Evolutionary conservation across 2,329 filamentous ascomycete species (phyloP).

Genomic region (Fusarium oxysporum): DNA sequence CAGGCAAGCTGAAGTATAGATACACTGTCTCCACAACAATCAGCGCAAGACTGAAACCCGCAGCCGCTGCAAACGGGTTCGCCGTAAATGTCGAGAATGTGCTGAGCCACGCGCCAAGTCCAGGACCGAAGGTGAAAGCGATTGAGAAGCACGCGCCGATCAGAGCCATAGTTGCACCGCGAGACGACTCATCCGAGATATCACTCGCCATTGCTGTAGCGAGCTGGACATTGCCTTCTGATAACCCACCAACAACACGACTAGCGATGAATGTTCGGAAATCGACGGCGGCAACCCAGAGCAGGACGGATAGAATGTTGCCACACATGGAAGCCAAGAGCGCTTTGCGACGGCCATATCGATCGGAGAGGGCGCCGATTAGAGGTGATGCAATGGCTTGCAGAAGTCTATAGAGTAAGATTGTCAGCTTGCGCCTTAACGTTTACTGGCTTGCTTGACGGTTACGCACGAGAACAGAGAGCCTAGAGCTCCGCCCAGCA

Average conservation of each 20-base stretch:
- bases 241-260: constrained; percentile 89
- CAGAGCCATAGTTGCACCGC: constrained; percentile 93
- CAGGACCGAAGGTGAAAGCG: constrained; percentile 96
- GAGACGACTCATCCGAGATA: constrained; percentile 85
- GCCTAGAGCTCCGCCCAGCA: constrained; percentile 91
- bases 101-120: constrained; percentile 87
- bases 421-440: constrained; percentile 6
- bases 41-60: constrained; percentile 85
- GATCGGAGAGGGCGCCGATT: constrained; percentile 89
- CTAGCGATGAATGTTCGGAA: constrained; percentile 97
- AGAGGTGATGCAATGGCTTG: constrained; percentile 93
- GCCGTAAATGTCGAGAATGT: constrained; percentile 80
- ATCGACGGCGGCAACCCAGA: constrained; percentile 94
- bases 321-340: constrained; percentile 92
- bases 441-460: background rate
- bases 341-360: constrained; percentile 86
- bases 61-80: constrained; percentile 94
- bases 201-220: constrained; percentile 97
- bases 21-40: constrained; percentile 91
- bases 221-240: constrained; percentile 96
- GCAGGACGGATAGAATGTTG: constrained; percentile 90
- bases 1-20: constrained; percentile 84
- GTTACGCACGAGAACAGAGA: constrained; percentile 80
- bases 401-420: constrained; percentile 69
- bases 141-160: constrained; percentile 97